These are phyloP conservation scores for Fagopyrum esculentum DNA, from an alignment of 148 eudicot genomes.

Conservation along the genomic window DNA sequence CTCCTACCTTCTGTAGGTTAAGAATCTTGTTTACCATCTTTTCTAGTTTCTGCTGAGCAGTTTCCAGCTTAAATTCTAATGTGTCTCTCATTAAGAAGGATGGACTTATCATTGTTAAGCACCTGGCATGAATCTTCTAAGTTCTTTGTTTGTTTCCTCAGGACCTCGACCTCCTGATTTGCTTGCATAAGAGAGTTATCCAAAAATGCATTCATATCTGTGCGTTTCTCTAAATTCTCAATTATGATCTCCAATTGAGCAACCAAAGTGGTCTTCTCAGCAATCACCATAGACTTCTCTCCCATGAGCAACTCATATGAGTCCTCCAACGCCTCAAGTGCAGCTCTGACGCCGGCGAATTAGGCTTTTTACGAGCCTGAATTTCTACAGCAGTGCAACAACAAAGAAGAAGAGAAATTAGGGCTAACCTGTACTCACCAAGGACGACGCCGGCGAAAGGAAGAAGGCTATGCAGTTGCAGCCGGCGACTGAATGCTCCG, in stretches of 20 bases:
- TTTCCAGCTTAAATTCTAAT: constrained; percentile 46
- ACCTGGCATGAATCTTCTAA: constrained; percentile 63
- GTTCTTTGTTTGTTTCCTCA: constrained; percentile 55
- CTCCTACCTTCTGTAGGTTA: constrained; percentile 44
- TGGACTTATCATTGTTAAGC: constrained; percentile 58
- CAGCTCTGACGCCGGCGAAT: too few relatives aligned
- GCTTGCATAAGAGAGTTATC: constrained; percentile 70
- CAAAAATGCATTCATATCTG: constrained; percentile 58
- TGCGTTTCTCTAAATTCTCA: constrained; percentile 59
- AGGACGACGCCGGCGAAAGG: too few relatives aligned
- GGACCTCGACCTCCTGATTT: constrained; percentile 51
- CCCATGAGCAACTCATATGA: constrained; percentile 47
- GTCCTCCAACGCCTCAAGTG: constrained; percentile 55
- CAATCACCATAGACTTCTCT: constrained; percentile 52
- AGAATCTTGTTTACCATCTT: constrained; percentile 41
- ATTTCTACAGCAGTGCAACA: too few relatives aligned
- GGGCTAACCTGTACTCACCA: too few relatives aligned
- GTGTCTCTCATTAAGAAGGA: constrained; percentile 46
- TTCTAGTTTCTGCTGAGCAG: constrained; percentile 36
- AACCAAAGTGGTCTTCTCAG: constrained; percentile 54
- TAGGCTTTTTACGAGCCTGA: too few relatives aligned
- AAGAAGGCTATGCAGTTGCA: too few relatives aligned
- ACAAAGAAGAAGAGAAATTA: too few relatives aligned
- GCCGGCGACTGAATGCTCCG: too few relatives aligned
- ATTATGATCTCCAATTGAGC: constrained; percentile 51